These are phyloP conservation scores for Triticum timopheevii DNA, from an alignment of 176 grass and related monocot species.

Conservation along the genomic window DNA sequence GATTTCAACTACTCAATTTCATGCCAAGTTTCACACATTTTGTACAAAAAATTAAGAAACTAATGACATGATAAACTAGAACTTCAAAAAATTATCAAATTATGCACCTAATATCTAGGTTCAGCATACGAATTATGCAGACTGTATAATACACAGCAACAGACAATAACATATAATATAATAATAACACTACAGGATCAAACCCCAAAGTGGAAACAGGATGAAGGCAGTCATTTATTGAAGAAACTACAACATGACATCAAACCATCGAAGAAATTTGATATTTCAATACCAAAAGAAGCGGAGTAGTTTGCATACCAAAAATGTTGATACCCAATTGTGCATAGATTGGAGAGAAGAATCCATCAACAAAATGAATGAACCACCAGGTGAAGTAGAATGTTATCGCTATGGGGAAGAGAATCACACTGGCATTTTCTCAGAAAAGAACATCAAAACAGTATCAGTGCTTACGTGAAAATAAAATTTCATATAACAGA, in stretches of 20 bases:
- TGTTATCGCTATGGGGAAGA: constrained; percentile 92
- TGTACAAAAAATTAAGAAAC: not conserved
- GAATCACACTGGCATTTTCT: constrained; percentile 63
- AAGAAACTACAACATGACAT: constrained; percentile 7
- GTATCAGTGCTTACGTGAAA: constrained; percentile 21
- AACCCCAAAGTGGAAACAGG: constrained; percentile 13
- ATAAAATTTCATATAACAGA: not conserved
- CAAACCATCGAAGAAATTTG: not conserved
- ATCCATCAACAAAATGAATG: constrained; percentile 97
- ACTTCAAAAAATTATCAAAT: not conserved
- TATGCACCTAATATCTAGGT: not conserved
- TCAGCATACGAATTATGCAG: not conserved
- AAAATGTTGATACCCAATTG: constrained; percentile 95
- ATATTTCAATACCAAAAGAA: constrained; percentile 12
- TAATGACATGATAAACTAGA: not conserved
- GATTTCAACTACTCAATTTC: not conserved
- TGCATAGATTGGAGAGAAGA: constrained; percentile 93
- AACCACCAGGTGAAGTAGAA: constrained; percentile 99
- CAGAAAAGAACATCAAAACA: constrained; percentile 8
- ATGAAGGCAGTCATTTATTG: not conserved
- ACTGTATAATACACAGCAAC: not conserved
- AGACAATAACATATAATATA: not conserved
- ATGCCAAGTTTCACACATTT: not conserved
- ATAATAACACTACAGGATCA: not conserved
- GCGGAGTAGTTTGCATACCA: constrained; percentile 37